These are phyloP conservation scores for Clitocybe nebularis DNA, from an alignment of 1,284 basidiomycete genomes.

Conservation along the genomic window DNA sequence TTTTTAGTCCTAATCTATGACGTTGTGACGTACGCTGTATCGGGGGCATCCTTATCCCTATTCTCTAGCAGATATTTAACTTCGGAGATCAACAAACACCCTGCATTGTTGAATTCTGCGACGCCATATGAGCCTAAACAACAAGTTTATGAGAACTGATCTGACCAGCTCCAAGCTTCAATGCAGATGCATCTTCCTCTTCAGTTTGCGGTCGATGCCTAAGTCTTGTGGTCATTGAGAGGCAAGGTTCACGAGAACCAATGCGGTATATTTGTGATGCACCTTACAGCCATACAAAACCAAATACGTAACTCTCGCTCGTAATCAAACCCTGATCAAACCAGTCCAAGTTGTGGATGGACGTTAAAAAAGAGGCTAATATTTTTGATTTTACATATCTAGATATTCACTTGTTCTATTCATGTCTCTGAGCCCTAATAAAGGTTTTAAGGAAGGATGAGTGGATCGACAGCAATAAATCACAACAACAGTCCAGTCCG, in stretches of 20 bases:
- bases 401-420: no score
- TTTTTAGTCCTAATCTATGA: background rate
- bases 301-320: no score
- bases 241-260: background rate
- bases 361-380: no score
- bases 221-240: slow-evolving; percentile 37
- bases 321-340: no score
- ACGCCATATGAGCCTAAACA: background rate
- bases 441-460: slow-evolving; percentile 1
- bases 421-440: no score
- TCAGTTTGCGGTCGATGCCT: slow-evolving; percentile 48
- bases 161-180: slow-evolving; percentile 65
- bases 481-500: slow-evolving; percentile 6
- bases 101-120: slow-evolving; percentile 85
- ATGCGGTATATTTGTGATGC: slow-evolving; percentile 1
- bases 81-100: slow-evolving; percentile 87
- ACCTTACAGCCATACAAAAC: slow-evolving; percentile 1
- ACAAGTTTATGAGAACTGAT: background rate
- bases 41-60: slow-evolving; percentile 77
- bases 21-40: slow-evolving; percentile 62
- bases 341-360: no score
- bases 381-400: no score
- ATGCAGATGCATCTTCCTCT: slow-evolving; percentile 67
- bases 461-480: background rate
- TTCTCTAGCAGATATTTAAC: slow-evolving; percentile 88